Percentiles rank a stretch among this genome's conserved stretches.
Evolutionary conservation across 2,329 filamentous ascomycete species (phyloP).

Genomic region (Dryadomyces sulphureus): DNA sequence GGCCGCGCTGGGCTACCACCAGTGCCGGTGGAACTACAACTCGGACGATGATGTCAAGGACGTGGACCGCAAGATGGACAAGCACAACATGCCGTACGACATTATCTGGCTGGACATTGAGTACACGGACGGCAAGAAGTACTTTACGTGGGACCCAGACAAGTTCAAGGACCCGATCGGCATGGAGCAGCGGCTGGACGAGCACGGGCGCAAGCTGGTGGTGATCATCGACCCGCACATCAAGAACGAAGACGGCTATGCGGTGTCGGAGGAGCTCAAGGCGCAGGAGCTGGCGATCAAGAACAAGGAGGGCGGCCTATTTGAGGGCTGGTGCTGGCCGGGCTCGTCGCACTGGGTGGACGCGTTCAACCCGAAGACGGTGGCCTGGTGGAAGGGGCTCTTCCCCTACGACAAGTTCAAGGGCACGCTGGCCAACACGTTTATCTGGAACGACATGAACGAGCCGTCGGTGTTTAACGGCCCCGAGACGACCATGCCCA

Average conservation of each 20-base stretch:
- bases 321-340: constrained; percentile 98
- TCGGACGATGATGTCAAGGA: constrained; percentile 95
- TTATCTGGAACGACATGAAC: constrained; percentile 99
- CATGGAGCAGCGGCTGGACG: constrained; percentile 80
- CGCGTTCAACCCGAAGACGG: constrained; percentile 82
- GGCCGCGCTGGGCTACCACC: constrained; percentile 86
- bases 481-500: constrained; percentile 96
- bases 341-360: constrained; percentile 95
- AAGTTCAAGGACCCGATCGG: constrained; percentile 73
- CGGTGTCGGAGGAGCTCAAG: constrained; percentile 65
- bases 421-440: constrained; percentile 73
- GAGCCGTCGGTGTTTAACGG: constrained; percentile 98
- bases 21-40: constrained; percentile 98
- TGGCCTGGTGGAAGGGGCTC: constrained; percentile 79
- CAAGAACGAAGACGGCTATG: constrained; percentile 75
- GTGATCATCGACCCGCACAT: constrained; percentile 95
- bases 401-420: constrained; percentile 85
- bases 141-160: constrained; percentile 91
- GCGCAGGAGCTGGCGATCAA: constrained; percentile 70
- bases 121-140: constrained; percentile 93
- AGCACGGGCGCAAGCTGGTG: constrained; percentile 77
- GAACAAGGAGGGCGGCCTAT: constrained; percentile 79
- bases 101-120: constrained; percentile 99
- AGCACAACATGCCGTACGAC: constrained; percentile 89
- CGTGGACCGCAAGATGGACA: constrained; percentile 92